Percentiles rank a stretch among this genome's conserved stretches.
Evolutionary conservation across 2,329 filamentous ascomycete genomes (phyloP).

Genomic region (Tolypocladium tropicale): DNA sequence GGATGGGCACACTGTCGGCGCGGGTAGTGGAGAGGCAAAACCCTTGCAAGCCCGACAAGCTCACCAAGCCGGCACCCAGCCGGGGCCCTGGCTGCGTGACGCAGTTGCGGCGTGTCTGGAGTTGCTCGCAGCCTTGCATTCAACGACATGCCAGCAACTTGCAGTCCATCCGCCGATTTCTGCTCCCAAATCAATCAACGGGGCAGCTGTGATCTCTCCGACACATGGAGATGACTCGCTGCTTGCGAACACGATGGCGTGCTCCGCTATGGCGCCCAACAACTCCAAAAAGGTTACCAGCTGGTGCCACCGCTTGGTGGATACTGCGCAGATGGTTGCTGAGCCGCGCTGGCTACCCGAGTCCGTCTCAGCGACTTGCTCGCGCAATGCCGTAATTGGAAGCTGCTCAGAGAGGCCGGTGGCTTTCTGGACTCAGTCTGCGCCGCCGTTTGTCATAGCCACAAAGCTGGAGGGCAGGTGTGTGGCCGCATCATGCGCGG

Average conservation of each 20-base stretch:
- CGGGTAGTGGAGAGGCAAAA: conserved; percentile 1
- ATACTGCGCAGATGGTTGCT: background rate
- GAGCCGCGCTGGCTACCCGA: background rate
- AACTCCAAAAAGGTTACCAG: background rate
- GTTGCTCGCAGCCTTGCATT: background rate
- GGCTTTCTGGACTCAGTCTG: background rate
- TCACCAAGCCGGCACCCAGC: background rate
- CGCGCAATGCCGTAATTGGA: background rate
- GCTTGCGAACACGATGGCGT: background rate
- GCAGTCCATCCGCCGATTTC: background rate
- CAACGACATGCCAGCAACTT: background rate
- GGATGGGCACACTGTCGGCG: background rate
- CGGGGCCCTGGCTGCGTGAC: background rate
- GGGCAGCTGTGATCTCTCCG: background rate
- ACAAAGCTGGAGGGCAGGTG: background rate
- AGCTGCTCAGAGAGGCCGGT: background rate
- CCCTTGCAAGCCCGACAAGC: background rate
- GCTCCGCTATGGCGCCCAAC: background rate
- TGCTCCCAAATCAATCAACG: background rate
- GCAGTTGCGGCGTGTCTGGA: background rate
- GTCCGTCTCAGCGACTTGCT: background rate
- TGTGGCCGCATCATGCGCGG: background rate
- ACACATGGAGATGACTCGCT: background rate
- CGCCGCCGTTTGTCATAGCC: background rate
- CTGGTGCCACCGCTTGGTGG: background rate